Evolutionary conservation across 2,329 filamentous ascomycete genomes (phyloP).

Genomic region (Fusarium verrucosum): DNA sequence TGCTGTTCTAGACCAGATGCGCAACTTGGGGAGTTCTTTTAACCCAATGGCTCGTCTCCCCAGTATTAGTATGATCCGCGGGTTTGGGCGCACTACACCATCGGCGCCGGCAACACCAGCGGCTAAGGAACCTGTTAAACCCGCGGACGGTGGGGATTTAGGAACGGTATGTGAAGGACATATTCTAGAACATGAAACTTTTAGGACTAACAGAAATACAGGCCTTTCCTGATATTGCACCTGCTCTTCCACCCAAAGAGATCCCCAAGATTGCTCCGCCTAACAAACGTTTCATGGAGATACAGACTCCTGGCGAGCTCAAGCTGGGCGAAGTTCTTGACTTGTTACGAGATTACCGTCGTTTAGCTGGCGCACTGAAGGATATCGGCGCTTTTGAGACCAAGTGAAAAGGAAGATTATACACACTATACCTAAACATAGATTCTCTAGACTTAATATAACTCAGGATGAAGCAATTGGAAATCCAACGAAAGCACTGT

Average conservation of each 20-base stretch:
- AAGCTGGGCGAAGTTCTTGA: conserved; percentile 77
- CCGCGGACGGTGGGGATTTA: conserved; percentile 64
- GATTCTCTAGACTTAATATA: conserved; percentile 25
- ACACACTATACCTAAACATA: not conserved
- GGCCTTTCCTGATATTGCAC: conserved; percentile 70
- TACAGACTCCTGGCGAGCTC: conserved; percentile 75
- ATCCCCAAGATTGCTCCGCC: conserved; percentile 69
- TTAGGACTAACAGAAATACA: conserved; percentile 42
- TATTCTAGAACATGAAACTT: not conserved
- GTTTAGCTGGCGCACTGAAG: conserved; percentile 72
- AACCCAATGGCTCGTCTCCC: conserved; percentile 85
- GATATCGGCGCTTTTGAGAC: conserved; percentile 68
- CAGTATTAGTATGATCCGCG: conserved; percentile 76
- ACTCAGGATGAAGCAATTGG: conserved; percentile 5
- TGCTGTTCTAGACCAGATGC: conserved; percentile 80
- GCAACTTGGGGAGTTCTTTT: conserved; percentile 79
- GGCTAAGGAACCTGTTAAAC: conserved; percentile 50
- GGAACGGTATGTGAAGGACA: conserved; percentile 59
- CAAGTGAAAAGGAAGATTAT: conserved; percentile 37
- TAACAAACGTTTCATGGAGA: conserved; percentile 76
- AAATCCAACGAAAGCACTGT: not conserved
- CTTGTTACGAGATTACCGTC: conserved; percentile 77
- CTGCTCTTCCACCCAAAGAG: conserved; percentile 64
- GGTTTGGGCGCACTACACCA: conserved; percentile 71
- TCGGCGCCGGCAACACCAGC: conserved; percentile 51